Evolutionary conservation across 805 yeast genomes (phyloP), one percentile per base, ranked within the genome.

Genomic region (Monosporozyma servazzii): DNA sequence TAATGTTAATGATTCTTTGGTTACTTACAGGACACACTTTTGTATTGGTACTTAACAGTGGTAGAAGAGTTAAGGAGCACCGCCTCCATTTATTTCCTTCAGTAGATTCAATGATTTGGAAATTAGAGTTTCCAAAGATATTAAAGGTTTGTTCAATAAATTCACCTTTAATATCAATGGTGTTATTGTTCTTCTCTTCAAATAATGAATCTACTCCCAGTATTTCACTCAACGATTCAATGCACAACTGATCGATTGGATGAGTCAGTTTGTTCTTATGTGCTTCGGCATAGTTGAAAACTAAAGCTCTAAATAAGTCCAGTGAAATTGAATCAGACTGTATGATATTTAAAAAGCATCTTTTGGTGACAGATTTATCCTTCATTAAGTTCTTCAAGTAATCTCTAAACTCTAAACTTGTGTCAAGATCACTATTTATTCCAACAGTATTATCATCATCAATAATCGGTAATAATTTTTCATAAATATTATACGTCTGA

Each of bases 31-130:
- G 64, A 53, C 76, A 73, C 5, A 60, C 52, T 44, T 64, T 68
- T 3, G 70, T 62, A 8, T 62, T 52, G 3, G 72, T 62, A 8
- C 65, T 62, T 31, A 71, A 45, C 7, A 73, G 48, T 1, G 77
- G 77, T 15, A 72, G 53, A 30, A 71, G 52, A 1, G 75, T 70
- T 4, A 67, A 56, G 13, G 67, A 55, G 55, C 77, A 73, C 27
- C 73, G 56, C 36, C 59, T 63, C 76, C 76, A 73, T 2, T 46
- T 30, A 47, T 70, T 69, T 5, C 54, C 55, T 15, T 62, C 65
- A 18, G 52, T 52, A 10, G 62, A 60, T 1, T 62, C 57, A 11
- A 65, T 62, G n/a, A 49, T 47, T 4, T 64, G 61, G 4, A 50
- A 48, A 13, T 60, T 56, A 6, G 51, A 36, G 5, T 43, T 44